Conservation (phyloP, 108 stramenopile genomes). For the Aurantiochytrium sp. region DNA sequence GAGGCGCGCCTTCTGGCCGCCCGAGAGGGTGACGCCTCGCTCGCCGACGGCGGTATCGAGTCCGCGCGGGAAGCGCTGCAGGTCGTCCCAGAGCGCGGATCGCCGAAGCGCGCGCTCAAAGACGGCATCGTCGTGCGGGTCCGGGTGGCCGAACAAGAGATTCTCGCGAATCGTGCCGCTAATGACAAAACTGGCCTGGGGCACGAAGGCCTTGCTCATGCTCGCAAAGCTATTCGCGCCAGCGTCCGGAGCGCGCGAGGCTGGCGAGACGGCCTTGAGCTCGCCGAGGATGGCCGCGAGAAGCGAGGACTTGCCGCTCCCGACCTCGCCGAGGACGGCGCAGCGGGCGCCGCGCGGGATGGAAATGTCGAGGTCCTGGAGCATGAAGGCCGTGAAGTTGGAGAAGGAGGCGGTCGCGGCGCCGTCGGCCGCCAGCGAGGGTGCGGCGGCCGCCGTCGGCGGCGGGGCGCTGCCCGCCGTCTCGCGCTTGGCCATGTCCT, state of each 20-base stretch:
- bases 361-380: not conserved
- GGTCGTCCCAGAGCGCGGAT: conserved; percentile 81
- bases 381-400: not conserved
- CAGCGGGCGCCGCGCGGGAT: not conserved
- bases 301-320: conserved; percentile 78
- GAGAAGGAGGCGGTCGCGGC: not conserved
- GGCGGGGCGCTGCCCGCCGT: too few relatives aligned
- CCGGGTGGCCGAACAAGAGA: conserved; percentile 61
- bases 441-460: not conserved
- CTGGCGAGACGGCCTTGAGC: conserved; percentile 29
- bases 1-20: conserved; percentile 79
- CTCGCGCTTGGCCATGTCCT: not conserved
- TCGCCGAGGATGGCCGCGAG: conserved; percentile 83
- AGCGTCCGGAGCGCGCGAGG: not conserved
- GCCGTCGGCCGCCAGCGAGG: not conserved
- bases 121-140: conserved; percentile 62
- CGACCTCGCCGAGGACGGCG: conserved; percentile 73
- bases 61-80: conserved; percentile 78
- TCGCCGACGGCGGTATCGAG: conserved; percentile 90
- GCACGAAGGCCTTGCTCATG: conserved; percentile 62
- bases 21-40: conserved; percentile 78
- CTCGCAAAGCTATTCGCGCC: not conserved
- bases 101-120: conserved; percentile 69
- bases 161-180: conserved; percentile 82
- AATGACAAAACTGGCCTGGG: conserved; percentile 84